Evolutionary conservation across 106 monocot genomes (phyloP), one percentile per base, ranked within the genome.

Genomic region (Dendrobium huoshanense): DNA sequence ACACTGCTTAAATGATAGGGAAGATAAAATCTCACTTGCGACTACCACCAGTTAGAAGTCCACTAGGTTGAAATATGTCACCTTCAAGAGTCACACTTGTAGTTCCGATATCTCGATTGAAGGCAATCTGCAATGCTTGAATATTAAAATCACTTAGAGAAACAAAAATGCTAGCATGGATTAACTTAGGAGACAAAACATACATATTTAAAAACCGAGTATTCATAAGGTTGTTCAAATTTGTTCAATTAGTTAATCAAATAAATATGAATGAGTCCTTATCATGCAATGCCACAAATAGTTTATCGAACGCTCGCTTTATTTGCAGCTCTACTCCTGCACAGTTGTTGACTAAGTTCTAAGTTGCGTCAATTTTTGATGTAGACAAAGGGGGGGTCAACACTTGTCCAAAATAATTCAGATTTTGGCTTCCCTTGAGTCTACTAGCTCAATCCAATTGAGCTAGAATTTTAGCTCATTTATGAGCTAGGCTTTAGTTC

Each of bases 11-110:
- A 56, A 55, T 33, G 49, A 20, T 27, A 13, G 22, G 13, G 37
- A 55, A 29, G 40, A 18, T 0, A 56, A 78, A 78, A 42, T 7
- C 84, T 81, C 89, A 92, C 98, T 79, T 92, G 78, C 91, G 89
- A 82, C 94, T 95, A 7, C 98, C 98, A 86, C 98, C 98, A 79
- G 98, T 98, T 56, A 98, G 79, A 86, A 95, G 89, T 43, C 98
- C 98, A 88, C 89, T 89, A 64, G 98, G 98, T 80, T 92, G 91
- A 82, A 91, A 98, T 83, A 89, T 89, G 78, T 98, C 98, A 77
- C 98, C 98, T 84, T 95, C 94, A 84, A 98, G 92, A 76, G 95
- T 98, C 41, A 98, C 98, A 87, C 98, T 92, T 41, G 95, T 85
- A 59, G 80, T 83, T 70, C 79, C 72, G 41, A 87, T 80, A 27